Percentiles rank a stretch among this genome's conserved stretches.
Conservation (phyloP, 331 rosid genomes). For the Telfairia occidentalis region DNA sequence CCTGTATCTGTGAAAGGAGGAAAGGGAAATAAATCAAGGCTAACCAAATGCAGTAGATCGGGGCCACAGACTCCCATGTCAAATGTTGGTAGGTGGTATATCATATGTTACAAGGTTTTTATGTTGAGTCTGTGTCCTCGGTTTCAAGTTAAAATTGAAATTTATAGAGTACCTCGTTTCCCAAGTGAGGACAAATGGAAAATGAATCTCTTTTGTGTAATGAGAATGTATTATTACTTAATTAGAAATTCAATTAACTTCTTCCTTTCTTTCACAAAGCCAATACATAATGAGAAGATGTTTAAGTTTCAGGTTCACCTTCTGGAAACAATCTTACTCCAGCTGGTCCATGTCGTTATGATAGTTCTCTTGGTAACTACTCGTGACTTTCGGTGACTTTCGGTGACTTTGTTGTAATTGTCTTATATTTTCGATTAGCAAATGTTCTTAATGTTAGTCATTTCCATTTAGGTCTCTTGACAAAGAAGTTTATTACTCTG, state of each 20-base stretch:
- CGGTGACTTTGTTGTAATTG: conserved; percentile 11
- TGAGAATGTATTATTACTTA: not conserved
- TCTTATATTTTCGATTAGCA: not conserved
- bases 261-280: conserved; percentile 3
- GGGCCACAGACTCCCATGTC: conserved; percentile 70
- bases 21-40: conserved; percentile 67
- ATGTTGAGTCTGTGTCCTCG: not conserved
- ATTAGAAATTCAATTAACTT: not conserved
- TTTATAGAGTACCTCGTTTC: not conserved
- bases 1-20: conserved; percentile 59
- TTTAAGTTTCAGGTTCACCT: conserved; percentile 68
- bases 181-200: not conserved
- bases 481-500: conserved; percentile 85
- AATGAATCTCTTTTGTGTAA: not conserved
- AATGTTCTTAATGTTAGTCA: conserved; percentile 4
- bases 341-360: conserved; percentile 96
- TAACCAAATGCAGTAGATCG: conserved; percentile 54
- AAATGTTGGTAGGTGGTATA: conserved; percentile 47
- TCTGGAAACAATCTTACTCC: conserved; percentile 72
- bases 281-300: not conserved
- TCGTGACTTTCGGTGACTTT: too few relatives aligned
- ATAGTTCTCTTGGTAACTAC: conserved; percentile 80
- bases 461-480: conserved; percentile 59
- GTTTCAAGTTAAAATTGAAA: not conserved
- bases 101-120: too few relatives aligned